Evolutionary conservation across 305 asterid species (phyloP), one percentile per base, ranked within the genome.

Genomic region (Fraxinus floribunda): DNA sequence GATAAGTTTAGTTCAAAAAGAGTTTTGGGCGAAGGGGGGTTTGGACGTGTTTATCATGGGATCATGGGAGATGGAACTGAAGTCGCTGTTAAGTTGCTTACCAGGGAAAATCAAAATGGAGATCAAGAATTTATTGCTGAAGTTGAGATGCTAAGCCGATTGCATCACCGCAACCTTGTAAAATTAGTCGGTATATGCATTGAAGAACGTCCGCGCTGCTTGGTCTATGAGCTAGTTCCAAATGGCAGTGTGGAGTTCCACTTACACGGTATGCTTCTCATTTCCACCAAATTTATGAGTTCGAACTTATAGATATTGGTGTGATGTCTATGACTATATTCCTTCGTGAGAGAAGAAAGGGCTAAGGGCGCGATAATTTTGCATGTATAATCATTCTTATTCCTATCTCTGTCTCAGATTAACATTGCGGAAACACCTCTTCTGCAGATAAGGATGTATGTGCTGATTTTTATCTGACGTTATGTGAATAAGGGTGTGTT

Each of bases 191-290:
- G 99, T 72, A 95, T 95, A 89, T 94, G 99, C 91, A 86, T 92
- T 72, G 97, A 93, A 85, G 91, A 87, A 49, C 88, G 70, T 3
- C 89, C 91, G 2, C 94, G 97, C 77, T 92, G 98, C 92, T 90
- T 95, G 90, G 93, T 95, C 75, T 95, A 95, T 78, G 99, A 95
- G 90, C 89, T 95, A 46, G 92, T 95, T 81, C 91, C 89, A 38
- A 95, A 95, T 81, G 98, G 99, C 84, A 94, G 97, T 73, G 97
- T 95, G 32, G 99, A 95, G 91, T 93, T 98, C 76, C 98, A 94
- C 84, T 90, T 95, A 74, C 99, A 95, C 68, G 98, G 99, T 95
- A 91, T 78, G 39, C 75, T 49, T 74, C 78, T 44, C 44, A 34
- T 57, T 52, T 39, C 76, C 81, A 68, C 78, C 84, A 29, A 72